Percentiles rank a stretch among this genome's conserved stretches.
Evolutionary conservation across 2,329 filamentous ascomycete genomes (phyloP).

Genomic region (Teratosphaeria destructans): DNA sequence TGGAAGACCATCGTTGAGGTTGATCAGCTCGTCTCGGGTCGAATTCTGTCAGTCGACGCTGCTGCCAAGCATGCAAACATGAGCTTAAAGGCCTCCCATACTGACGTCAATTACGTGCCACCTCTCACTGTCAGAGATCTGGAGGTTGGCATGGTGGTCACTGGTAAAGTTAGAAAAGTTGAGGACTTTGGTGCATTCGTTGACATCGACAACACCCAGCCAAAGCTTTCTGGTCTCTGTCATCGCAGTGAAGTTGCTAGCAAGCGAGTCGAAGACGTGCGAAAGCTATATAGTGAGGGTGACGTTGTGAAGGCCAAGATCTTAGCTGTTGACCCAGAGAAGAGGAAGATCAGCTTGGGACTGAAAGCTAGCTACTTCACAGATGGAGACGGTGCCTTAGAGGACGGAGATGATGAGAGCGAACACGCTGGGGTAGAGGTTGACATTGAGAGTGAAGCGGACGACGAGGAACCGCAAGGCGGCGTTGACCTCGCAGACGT

Average conservation of each 20-base stretch:
- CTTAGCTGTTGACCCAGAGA: constrained; percentile 62
- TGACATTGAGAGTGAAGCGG: constrained; percentile 25
- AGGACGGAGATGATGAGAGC: constrained; percentile 25
- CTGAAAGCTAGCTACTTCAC: constrained; percentile 89
- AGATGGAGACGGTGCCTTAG: constrained; percentile 41
- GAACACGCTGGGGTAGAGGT: constrained; percentile 16
- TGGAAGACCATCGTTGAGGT: constrained; percentile 86
- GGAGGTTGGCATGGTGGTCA: constrained; percentile 68
- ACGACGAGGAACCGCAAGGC: constrained; percentile 24
- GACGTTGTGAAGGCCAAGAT: constrained; percentile 91
- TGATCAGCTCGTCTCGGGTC: constrained; percentile 83
- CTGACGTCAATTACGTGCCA: constrained; percentile 68
- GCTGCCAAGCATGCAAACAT: constrained; percentile 66
- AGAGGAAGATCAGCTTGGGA: constrained; percentile 75
- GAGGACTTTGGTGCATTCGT: constrained; percentile 95
- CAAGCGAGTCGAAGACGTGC: constrained; percentile 68
- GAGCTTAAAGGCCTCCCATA: constrained; percentile 73
- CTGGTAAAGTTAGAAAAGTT: constrained; percentile 84
- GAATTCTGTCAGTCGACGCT: constrained; percentile 62
- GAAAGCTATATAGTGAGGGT: constrained; percentile 78
- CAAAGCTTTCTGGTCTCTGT: constrained; percentile 84
- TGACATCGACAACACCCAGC: constrained; percentile 66
- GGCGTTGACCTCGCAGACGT: constrained; percentile 20
- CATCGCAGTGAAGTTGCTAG: constrained; percentile 90
- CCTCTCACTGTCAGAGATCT: constrained; percentile 67